phyloP scores from a whole-genome alignment of 495 filamentous ascomycete genomes.

The Lasiosphaeria ovina region DNA sequence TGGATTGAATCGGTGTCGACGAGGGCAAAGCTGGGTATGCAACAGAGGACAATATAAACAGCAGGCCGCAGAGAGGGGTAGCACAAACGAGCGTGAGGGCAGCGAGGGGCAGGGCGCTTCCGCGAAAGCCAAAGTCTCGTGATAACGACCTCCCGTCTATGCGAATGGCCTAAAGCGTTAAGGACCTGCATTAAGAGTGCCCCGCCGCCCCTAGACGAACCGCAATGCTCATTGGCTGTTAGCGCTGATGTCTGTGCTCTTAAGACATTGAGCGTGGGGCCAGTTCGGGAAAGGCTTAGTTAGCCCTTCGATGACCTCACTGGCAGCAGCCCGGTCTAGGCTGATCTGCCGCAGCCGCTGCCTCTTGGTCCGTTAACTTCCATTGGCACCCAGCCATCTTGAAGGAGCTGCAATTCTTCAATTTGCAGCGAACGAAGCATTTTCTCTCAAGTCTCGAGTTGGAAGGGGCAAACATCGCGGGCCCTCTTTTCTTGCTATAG shows the following conservation, averaged over 20 bases:
- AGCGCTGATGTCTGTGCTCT: neutral
- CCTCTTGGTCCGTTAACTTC: too few species aligned
- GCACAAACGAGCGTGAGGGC: neutral
- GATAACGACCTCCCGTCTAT: neutral
- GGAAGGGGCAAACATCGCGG: too few species aligned
- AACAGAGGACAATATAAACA: too few species aligned
- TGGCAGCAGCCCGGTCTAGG: neutral
- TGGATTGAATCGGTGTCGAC: neutral
- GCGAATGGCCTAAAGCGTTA: neutral
- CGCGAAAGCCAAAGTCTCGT: constrained; percentile 8
- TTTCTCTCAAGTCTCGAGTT: too few species aligned
- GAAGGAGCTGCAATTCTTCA: too few species aligned
- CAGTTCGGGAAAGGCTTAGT: constrained; percentile 2
- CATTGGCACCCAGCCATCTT: too few species aligned
- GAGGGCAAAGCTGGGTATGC: too few species aligned
- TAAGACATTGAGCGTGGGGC: constrained; percentile 4
- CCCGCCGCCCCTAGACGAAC: too few species aligned
- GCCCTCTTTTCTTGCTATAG: too few species aligned
- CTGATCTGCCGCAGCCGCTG: constrained; percentile 6
- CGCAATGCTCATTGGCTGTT: constrained; percentile 5
- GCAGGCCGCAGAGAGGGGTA: neutral
- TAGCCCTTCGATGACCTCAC: constrained; percentile 24
- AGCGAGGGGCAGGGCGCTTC: neutral
- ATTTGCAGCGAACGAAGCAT: too few species aligned
- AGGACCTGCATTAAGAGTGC: neutral